Conservation (phyloP, 2,329 filamentous ascomycete genomes). For the Cadophora malorum region DNA sequence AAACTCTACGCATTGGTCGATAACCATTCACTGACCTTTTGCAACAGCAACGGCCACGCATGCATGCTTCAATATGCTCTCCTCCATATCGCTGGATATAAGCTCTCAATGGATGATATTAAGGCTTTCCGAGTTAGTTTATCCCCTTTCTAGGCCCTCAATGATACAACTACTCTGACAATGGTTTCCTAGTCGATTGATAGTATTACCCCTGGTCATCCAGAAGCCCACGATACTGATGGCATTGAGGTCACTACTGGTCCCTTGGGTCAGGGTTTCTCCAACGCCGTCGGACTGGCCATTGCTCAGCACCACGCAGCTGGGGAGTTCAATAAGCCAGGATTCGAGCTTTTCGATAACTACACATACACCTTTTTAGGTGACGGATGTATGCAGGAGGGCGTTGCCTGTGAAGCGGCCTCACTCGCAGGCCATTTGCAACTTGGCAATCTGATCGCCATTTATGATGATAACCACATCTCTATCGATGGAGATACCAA, state of each 20-base stretch:
- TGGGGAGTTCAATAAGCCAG: constrained; percentile 95
- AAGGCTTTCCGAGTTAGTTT: constrained; percentile 90
- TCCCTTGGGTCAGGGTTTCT: constrained; percentile 95
- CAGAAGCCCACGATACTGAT: constrained; percentile 94
- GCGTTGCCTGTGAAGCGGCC: constrained; percentile 90
- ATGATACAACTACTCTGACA: background rate
- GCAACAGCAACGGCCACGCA: constrained; percentile 89
- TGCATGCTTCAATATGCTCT: constrained; percentile 99
- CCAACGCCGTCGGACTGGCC: constrained; percentile 96
- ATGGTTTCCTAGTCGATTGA: constrained; percentile 54
- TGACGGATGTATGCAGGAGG: constrained; percentile 98
- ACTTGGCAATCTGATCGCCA: constrained; percentile 94
- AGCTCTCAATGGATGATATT: constrained; percentile 84
- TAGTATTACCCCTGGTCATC: constrained; percentile 91
- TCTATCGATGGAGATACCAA: constrained; percentile 95
- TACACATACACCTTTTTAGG: constrained; percentile 97
- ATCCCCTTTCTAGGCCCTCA: background rate
- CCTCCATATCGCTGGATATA: constrained; percentile 95
- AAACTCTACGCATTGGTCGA: background rate
- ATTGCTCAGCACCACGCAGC: constrained; percentile 93
- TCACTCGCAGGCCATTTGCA: constrained; percentile 95
- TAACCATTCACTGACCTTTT: constrained; percentile 1
- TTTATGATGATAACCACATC: constrained; percentile 99
- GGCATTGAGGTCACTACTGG: constrained; percentile 98
- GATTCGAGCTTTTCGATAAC: constrained; percentile 91